Conservation (phyloP, 345 rosid species). For the Eucalyptus camaldulensis region DNA sequence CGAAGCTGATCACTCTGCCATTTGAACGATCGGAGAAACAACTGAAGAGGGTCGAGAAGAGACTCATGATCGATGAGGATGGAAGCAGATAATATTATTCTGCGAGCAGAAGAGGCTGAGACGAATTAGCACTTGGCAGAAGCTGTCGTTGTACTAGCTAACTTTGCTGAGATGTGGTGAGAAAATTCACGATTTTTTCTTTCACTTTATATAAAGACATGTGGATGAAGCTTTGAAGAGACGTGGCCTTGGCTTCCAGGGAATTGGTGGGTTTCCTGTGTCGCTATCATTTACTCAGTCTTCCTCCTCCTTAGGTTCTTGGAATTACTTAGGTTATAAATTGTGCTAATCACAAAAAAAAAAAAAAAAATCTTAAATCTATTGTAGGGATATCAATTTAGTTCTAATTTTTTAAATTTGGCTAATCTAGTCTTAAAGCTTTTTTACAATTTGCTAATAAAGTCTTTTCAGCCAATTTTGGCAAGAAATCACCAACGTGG, state of each 20-base stretch:
- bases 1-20: not conserved
- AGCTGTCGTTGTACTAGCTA: not conserved
- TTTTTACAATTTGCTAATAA: not conserved
- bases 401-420: not conserved
- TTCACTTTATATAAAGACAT: not conserved
- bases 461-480: not conserved
- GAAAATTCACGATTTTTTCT: not conserved
- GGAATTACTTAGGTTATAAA: not conserved
- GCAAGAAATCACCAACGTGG: fast-evolving
- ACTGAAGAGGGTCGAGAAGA: not conserved
- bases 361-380: not conserved
- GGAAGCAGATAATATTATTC: too few species aligned
- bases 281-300: not conserved
- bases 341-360: too few species aligned
- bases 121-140: not conserved
- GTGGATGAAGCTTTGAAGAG: not conserved
- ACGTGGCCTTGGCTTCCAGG: not conserved
- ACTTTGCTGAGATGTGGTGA: not conserved
- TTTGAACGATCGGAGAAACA: slow-evolving; percentile 1
- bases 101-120: not conserved
- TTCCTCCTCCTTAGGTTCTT: not conserved
- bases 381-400: not conserved
- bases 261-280: not conserved
- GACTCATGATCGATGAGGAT: not conserved
- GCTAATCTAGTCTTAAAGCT: not conserved